These are phyloP conservation scores for Rhizoctonia solani DNA, from an alignment of 1,284 basidiomycete genomes.

Conservation along the genomic window DNA sequence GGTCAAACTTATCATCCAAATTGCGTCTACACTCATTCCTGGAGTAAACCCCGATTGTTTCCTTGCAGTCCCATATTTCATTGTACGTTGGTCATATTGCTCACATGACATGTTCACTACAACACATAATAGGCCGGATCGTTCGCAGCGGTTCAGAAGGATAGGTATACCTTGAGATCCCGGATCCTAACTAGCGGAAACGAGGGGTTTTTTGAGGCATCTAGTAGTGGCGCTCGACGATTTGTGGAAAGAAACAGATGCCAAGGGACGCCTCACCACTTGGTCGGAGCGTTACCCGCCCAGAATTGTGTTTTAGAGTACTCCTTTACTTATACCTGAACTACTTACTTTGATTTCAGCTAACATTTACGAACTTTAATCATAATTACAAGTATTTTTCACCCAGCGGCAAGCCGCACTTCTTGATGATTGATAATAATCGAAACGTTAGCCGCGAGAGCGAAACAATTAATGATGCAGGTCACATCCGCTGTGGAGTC, in stretches of 20 bases:
- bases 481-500: too few relatives aligned
- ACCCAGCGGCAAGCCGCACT: too few relatives aligned
- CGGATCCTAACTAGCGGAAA: slow-evolving; percentile 4
- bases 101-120: not conserved
- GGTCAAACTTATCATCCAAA: slow-evolving; percentile 3
- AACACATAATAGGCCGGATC: not conserved
- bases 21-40: slow-evolving; percentile 2
- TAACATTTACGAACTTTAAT: not conserved
- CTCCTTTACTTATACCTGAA: not conserved
- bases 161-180: not conserved
- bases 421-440: too few relatives aligned
- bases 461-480: too few relatives aligned
- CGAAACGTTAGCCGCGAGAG: too few relatives aligned
- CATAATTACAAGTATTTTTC: not conserved
- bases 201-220: not conserved
- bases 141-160: not conserved
- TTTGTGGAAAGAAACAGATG: slow-evolving; percentile 1
- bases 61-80: slow-evolving; percentile 26
- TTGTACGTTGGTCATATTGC: not conserved
- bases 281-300: not conserved
- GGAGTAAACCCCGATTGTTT: slow-evolving; percentile 16
- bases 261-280: not conserved
- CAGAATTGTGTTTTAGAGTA: not conserved
- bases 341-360: not conserved
- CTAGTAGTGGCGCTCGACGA: slow-evolving; percentile 5